Percentiles rank a stretch among this genome's conserved stretches.
Evolutionary conservation across 305 asterid genomes (phyloP).

Genomic region (Solanum hybrid): DNA sequence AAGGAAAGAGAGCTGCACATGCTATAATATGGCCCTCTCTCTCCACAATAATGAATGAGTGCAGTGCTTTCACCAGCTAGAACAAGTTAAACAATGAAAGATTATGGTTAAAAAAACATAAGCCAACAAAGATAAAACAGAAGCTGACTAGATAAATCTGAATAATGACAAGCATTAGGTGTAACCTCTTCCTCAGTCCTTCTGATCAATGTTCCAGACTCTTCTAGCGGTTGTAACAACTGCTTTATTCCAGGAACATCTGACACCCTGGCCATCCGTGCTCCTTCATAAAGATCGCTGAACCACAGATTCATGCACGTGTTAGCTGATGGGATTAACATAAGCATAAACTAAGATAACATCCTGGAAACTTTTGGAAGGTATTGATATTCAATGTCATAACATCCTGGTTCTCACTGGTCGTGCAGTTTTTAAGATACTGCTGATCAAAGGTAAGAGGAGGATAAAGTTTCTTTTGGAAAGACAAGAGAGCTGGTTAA

Average conservation of each 20-base stretch:
- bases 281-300: slow-evolving; percentile 96
- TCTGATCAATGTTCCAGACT: slow-evolving; percentile 69
- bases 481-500: background rate
- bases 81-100: slow-evolving; percentile 6
- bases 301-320: slow-evolving; percentile 11
- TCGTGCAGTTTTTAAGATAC: background rate
- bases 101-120: background rate
- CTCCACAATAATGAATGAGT: slow-evolving; percentile 65
- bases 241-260: slow-evolving; percentile 67
- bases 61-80: slow-evolving; percentile 60
- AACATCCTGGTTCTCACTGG: slow-evolving; percentile 1
- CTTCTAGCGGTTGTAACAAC: slow-evolving; percentile 73
- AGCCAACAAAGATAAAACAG: background rate
- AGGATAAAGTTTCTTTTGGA: background rate
- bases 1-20: slow-evolving; percentile 82
- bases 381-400: background rate
- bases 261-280: slow-evolving; percentile 60
- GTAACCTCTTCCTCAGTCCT: slow-evolving; percentile 79
- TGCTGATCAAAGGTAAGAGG: background rate
- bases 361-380: background rate
- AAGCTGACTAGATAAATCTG: background rate
- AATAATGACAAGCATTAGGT: background rate
- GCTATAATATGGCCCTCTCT: slow-evolving; percentile 95
- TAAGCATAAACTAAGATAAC: background rate
- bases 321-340: background rate